Conservation (phyloP, 148 eudicot genomes). For the Cornus kousa region DNA sequence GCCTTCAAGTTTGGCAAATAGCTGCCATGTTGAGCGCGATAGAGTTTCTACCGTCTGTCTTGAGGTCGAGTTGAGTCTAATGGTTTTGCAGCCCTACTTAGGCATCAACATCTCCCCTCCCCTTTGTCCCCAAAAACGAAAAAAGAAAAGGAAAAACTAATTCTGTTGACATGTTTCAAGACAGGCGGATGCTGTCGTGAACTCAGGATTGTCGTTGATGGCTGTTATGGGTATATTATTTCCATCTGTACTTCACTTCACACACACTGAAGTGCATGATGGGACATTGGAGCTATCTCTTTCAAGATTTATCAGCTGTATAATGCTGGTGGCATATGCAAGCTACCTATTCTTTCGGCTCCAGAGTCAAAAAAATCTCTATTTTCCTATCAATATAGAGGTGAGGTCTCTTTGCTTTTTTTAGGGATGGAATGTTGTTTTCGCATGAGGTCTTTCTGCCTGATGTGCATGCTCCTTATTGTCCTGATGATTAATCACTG, state of each 20-base stretch:
- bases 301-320: constrained; percentile 92
- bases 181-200: constrained; percentile 85
- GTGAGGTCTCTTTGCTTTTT: constrained; percentile 30
- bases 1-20: too few relatives aligned
- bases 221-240: constrained; percentile 94
- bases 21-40: too few relatives aligned
- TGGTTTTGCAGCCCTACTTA: too few relatives aligned
- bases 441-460: neutral
- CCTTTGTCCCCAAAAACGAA: neutral
- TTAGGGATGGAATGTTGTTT: neutral
- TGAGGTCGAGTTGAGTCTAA: too few relatives aligned
- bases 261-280: constrained; percentile 80
- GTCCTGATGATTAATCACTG: neutral
- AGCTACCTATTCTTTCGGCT: constrained; percentile 91
- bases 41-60: too few relatives aligned
- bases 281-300: constrained; percentile 89
- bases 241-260: constrained; percentile 95
- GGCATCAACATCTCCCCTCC: neutral
- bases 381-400: constrained; percentile 57
- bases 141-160: neutral
- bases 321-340: constrained; percentile 95
- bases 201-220: constrained; percentile 88
- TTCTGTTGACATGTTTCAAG: constrained; percentile 10
- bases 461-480: neutral
- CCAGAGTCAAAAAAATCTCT: constrained; percentile 48